Percentiles rank a stretch among this genome's conserved stretches.
These are phyloP conservation scores for Scheffersomyces coipomensis DNA, from an alignment of 805 yeast species.

Conservation along the genomic window DNA sequence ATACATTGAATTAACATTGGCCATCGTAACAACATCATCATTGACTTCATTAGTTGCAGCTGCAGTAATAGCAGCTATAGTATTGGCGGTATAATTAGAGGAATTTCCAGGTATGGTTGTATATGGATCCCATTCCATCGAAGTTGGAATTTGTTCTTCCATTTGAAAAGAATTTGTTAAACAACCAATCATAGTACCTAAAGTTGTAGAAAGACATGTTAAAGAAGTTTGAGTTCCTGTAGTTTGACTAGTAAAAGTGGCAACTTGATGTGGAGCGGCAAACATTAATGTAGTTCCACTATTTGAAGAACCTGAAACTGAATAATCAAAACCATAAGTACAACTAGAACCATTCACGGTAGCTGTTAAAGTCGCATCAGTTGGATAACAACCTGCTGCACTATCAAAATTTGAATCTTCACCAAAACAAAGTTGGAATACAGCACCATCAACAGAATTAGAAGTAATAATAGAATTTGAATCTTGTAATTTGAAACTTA, in stretches of 20 bases:
- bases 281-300: conserved; percentile 48
- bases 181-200: conserved; percentile 47
- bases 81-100: conserved; percentile 10
- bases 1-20: conserved; percentile 20
- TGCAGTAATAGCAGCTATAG: conserved; percentile 9
- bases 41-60: conserved; percentile 15
- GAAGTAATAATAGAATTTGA: conserved; percentile 16
- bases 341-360: conserved; percentile 22
- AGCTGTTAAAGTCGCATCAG: conserved; percentile 42
- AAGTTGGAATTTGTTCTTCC: conserved; percentile 42
- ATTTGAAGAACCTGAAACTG: conserved; percentile 44
- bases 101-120: conserved; percentile 14
- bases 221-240: conserved; percentile 28
- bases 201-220: conserved; percentile 46
- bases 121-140: conserved; percentile 46
- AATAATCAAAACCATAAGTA: conserved; percentile 43
- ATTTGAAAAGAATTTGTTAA: conserved; percentile 39
- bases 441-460: conserved; percentile 11
- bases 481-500: conserved; percentile 21
- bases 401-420: conserved; percentile 43
- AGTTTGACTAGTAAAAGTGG: conserved; percentile 36
- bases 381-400: conserved; percentile 64
- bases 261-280: conserved; percentile 68
- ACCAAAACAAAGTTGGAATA: conserved; percentile 28
- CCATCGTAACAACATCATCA: conserved; percentile 13